phyloP scores from a whole-genome alignment of 2,329 filamentous ascomycete species.

The Xylaria digitata region DNA sequence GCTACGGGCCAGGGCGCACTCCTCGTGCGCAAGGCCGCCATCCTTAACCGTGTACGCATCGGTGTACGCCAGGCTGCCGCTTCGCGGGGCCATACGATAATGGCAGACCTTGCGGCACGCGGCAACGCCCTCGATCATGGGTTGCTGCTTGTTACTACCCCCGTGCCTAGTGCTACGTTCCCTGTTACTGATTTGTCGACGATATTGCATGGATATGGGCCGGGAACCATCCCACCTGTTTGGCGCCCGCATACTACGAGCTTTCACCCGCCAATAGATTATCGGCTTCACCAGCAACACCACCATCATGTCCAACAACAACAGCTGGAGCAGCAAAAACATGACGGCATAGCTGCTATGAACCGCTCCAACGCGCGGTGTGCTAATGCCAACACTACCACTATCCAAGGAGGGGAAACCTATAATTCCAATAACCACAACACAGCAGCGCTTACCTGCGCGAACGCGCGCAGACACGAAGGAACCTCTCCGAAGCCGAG shows the following conservation, averaged over 20 bases:
- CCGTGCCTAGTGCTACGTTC: constrained; percentile 27
- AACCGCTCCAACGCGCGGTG: not conserved
- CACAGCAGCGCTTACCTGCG: not conserved
- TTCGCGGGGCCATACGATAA: constrained; percentile 48
- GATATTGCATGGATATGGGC: not conserved
- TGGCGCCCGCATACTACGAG: constrained; percentile 48
- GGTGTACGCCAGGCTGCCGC: constrained; percentile 56
- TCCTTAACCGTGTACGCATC: constrained; percentile 70
- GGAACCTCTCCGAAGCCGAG: constrained; percentile 2
- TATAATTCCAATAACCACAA: not conserved
- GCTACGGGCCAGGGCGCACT: constrained; percentile 57
- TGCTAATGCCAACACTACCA: not conserved
- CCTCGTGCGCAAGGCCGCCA: constrained; percentile 71
- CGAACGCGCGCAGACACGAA: not conserved
- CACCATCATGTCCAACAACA: not conserved
- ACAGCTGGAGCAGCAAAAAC: not conserved
- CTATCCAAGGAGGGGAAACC: not conserved
- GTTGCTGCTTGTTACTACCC: constrained; percentile 48
- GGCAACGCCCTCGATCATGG: constrained; percentile 52
- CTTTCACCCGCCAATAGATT: constrained; percentile 26
- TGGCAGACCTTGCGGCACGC: constrained; percentile 51
- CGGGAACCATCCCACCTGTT: constrained; percentile 35
- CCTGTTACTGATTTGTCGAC: not conserved
- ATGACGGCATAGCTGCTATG: not conserved
- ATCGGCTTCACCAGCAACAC: not conserved